Evolutionary conservation across 2,329 filamentous ascomycete genomes (phyloP).

Genomic region (Fusarium paranaense): DNA sequence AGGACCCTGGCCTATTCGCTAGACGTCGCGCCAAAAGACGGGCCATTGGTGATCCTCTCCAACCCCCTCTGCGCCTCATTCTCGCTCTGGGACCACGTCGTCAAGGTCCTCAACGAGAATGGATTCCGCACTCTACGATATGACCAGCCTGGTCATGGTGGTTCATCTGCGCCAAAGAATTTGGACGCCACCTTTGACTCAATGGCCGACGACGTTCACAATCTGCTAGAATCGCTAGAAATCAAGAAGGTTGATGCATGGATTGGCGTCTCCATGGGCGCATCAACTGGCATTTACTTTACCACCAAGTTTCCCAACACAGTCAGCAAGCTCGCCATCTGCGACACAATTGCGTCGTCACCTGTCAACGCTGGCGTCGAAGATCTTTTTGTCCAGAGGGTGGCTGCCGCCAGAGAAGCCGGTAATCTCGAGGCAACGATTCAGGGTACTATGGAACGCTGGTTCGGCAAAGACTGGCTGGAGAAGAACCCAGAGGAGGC

Average conservation of each 20-base stretch:
- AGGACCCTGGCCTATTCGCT: conserved; percentile 47
- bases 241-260: conserved; percentile 52
- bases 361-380: conserved; percentile 50
- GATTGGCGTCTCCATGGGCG: conserved; percentile 61
- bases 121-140: conserved; percentile 57
- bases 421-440: conserved; percentile 49
- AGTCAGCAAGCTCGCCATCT: conserved; percentile 53
- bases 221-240: conserved; percentile 49
- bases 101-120: conserved; percentile 47
- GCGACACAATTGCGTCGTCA: conserved; percentile 55
- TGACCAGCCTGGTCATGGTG: conserved; percentile 58
- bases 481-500: conserved; percentile 50
- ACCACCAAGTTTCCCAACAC: conserved; percentile 52
- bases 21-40: conserved; percentile 37
- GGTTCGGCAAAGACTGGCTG: conserved; percentile 55
- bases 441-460: conserved; percentile 52
- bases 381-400: conserved; percentile 52
- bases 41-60: conserved; percentile 52
- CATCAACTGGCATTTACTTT: conserved; percentile 54
- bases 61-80: conserved; percentile 54
- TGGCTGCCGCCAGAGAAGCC: conserved; percentile 48
- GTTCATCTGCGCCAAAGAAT: conserved; percentile 49
- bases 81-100: conserved; percentile 54
- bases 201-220: conserved; percentile 52
- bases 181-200: conserved; percentile 54